Conservation (phyloP, 2,329 filamentous ascomycete genomes). For the Pseudogymnoascus sp. region DNA sequence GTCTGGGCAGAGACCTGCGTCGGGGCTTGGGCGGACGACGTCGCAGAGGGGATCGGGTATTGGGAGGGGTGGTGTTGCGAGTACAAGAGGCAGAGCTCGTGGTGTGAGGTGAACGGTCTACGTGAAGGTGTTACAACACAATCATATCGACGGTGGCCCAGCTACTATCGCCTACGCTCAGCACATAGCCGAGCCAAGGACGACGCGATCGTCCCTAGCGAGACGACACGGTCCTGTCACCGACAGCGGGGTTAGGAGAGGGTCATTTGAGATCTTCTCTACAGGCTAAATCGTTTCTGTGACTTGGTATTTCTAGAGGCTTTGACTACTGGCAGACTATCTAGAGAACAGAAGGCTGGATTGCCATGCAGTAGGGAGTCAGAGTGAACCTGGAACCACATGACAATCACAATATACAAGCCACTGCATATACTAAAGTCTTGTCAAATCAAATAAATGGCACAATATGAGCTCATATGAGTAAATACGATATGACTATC, state of each 20-base stretch:
- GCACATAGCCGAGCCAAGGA: not conserved
- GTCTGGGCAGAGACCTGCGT: conserved; percentile 33
- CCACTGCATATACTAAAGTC: not conserved
- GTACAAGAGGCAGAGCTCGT: conserved; percentile 44
- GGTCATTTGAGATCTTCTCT: not conserved
- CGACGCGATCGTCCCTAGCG: not conserved
- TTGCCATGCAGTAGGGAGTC: not conserved
- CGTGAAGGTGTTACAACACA: not conserved
- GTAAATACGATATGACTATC: not conserved
- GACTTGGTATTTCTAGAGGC: not conserved
- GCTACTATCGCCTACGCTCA: not conserved
- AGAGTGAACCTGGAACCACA: not conserved
- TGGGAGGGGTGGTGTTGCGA: conserved; percentile 39
- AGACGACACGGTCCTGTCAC: not conserved
- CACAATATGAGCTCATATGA: not conserved
- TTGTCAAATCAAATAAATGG: not conserved
- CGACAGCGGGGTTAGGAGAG: not conserved
- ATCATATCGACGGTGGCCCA: not conserved
- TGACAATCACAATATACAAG: not conserved
- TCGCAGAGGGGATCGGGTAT: conserved; percentile 30
- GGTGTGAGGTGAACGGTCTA: conserved; percentile 31
- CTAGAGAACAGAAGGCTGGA: not conserved
- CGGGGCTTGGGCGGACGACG: conserved; percentile 21
- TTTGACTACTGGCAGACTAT: not conserved
- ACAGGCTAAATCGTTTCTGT: not conserved